Evolutionary conservation across 345 rosid genomes (phyloP), one percentile per base, ranked within the genome.

Genomic region (Citrus mangshanensis): DNA sequence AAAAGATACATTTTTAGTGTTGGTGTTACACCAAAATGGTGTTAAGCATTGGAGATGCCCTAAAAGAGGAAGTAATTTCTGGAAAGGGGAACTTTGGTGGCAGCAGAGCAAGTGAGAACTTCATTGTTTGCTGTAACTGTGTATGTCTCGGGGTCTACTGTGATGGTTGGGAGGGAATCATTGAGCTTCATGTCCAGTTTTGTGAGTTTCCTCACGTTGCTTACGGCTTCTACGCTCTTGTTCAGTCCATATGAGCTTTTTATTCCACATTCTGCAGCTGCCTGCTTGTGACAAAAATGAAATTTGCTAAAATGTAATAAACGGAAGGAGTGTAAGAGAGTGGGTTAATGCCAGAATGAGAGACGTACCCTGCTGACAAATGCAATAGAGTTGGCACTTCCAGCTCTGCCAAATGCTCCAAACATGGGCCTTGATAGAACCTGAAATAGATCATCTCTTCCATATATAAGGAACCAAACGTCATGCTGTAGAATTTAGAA

Each of bases 361-460:
- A 63, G 59, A 9, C 7, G 0, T 93, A 82, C 99, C 99, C 91
- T 93, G 94, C 99, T 93, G 83, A 93, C 91, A 81, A 94, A 96
- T 59, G 97, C 98, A 66, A 96, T 83, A 72, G 98, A 96, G 85
- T 91, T 87, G 12, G 87, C 82, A 72, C 97, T 91, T 69, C 88
- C 95, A n/a, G 98, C 98, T 85, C 89, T 89, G 76, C 99, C 97
- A 75, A 92, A 92, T 78, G 98, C 98, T 76, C 99, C 98, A 80
- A 94, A 96, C 99, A 96, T 96, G 19, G 99, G 99, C 87, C 98
- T 90, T 25, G 95, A 87, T 38, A 91, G 81, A 70, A 95, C 98
- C 98, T 95, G 87, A 87, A 82, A 16, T 55, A 69, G 65, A 27
- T 58, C 64, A 46, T 4, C 27, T 51, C 16, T 59, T 81, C 19